Conservation (phyloP, 257 asterid species). For the Phtheirospermum japonicum region DNA sequence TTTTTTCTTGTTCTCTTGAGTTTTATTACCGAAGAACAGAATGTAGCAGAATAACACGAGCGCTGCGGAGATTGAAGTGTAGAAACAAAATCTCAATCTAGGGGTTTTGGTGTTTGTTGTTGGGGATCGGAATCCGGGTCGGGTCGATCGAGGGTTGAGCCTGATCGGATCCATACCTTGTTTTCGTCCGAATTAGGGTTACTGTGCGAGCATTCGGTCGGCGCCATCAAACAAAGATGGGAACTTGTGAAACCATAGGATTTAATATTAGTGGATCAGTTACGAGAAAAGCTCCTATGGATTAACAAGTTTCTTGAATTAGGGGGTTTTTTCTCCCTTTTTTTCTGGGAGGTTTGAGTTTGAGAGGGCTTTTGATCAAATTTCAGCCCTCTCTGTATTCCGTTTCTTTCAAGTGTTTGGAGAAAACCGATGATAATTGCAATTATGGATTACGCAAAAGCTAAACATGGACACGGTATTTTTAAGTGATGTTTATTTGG, state of each 20-base stretch:
- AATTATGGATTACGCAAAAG: not conserved
- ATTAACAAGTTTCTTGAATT: constrained; percentile 23
- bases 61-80: constrained; percentile 35
- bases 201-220: constrained; percentile 76
- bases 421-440: not conserved
- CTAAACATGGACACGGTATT: too few relatives aligned
- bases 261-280: constrained; percentile 8
- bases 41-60: constrained; percentile 48
- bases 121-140: constrained; percentile 57
- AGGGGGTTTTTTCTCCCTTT: not conserved
- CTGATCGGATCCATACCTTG: constrained; percentile 70
- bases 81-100: constrained; percentile 41
- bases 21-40: constrained; percentile 41
- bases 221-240: constrained; percentile 96
- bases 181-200: constrained; percentile 37
- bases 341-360: constrained; percentile 2
- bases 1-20: constrained; percentile 35
- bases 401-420: not conserved
- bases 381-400: constrained; percentile 22
- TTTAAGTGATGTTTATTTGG: too few relatives aligned
- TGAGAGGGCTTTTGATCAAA: constrained; percentile 34
- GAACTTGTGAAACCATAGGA: constrained; percentile 64
- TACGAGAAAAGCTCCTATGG: constrained; percentile 33
- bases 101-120: constrained; percentile 37
- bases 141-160: constrained; percentile 51